A percentile compares a stretch with the other conserved stretches of the same genome.
These are phyloP conservation scores for Turritis glabra DNA, from an alignment of 345 rosid genomes.

Conservation along the genomic window DNA sequence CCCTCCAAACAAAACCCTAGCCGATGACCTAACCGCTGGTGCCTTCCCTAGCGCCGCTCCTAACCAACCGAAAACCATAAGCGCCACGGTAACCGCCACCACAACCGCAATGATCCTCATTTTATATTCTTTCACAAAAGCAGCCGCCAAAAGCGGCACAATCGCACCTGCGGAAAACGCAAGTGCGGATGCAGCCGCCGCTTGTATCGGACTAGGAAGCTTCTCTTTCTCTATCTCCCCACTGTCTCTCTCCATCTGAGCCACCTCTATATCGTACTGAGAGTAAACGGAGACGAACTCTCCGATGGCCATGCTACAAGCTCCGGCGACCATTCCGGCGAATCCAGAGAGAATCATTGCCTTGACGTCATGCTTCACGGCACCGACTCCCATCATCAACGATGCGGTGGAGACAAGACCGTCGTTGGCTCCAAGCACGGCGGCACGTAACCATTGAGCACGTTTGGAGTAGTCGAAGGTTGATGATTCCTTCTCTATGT, in stretches of 20 bases:
- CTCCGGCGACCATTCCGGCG: constrained; percentile 90
- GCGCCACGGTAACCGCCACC: constrained; percentile 61
- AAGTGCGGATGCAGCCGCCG: constrained; percentile 83
- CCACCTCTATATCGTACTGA: constrained; percentile 75
- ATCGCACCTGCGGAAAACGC: constrained; percentile 82
- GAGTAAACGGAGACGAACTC: constrained; percentile 92
- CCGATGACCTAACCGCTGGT: constrained; percentile 50
- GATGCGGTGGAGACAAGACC: constrained; percentile 89
- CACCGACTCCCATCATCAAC: constrained; percentile 90
- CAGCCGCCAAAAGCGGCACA: constrained; percentile 82
- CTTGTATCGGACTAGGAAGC: constrained; percentile 80
- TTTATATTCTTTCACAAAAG: constrained; percentile 64
- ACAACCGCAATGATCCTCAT: constrained; percentile 63
- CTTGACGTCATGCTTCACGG: constrained; percentile 76
- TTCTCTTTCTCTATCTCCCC: constrained; percentile 38
- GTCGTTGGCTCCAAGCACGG: constrained; percentile 91
- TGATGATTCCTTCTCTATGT: constrained; percentile 45
- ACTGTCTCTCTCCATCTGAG: constrained; percentile 64
- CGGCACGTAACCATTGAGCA: constrained; percentile 94
- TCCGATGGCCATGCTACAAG: constrained; percentile 97
- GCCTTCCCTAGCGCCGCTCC: constrained; percentile 86
- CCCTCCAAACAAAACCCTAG: constrained; percentile 83
- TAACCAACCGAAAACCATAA: constrained; percentile 68
- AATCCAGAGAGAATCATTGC: constrained; percentile 86
- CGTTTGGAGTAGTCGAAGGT: constrained; percentile 74